A percentile compares a stretch with the other conserved stretches of the same genome.
phyloP scores from a whole-genome alignment of 1,139 yeast genomes.

The Saccharomyces pastorianus region DNA sequence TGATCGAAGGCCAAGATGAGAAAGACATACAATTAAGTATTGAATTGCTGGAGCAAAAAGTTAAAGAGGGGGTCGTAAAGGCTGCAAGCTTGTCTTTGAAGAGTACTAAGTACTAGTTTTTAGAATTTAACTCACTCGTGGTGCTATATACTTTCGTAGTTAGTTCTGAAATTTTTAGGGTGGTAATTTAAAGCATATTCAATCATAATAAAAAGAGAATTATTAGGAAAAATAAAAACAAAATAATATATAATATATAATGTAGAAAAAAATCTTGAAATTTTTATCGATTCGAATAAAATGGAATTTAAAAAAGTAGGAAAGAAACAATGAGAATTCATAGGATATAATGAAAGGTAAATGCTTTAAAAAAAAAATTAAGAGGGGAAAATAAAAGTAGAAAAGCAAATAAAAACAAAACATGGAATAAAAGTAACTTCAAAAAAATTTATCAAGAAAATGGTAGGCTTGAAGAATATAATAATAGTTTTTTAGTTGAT shows the following conservation, averaged over 20 bases:
- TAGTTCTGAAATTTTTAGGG: background rate
- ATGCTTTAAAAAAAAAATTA: background rate
- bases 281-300: background rate
- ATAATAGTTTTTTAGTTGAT: background rate
- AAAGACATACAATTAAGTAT: constrained; percentile 60
- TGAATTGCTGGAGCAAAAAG: constrained; percentile 48
- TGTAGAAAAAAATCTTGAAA: background rate
- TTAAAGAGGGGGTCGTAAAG: constrained; percentile 48
- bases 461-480: background rate
- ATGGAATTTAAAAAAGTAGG: background rate
- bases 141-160: background rate
- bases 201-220: background rate
- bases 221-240: background rate
- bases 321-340: background rate
- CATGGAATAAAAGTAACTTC: background rate
- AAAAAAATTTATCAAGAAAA: background rate
- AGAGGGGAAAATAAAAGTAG: background rate
- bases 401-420: background rate
- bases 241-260: background rate
- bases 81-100: constrained; percentile 22
- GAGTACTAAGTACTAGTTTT: constrained; percentile 19
- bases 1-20: constrained; percentile 71
- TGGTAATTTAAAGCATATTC: background rate
- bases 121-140: background rate
- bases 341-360: background rate